Evolutionary conservation across 148 eudicot species (phyloP), one percentile per base, ranked within the genome.

Genomic region (Vaccinium corymbosum): DNA sequence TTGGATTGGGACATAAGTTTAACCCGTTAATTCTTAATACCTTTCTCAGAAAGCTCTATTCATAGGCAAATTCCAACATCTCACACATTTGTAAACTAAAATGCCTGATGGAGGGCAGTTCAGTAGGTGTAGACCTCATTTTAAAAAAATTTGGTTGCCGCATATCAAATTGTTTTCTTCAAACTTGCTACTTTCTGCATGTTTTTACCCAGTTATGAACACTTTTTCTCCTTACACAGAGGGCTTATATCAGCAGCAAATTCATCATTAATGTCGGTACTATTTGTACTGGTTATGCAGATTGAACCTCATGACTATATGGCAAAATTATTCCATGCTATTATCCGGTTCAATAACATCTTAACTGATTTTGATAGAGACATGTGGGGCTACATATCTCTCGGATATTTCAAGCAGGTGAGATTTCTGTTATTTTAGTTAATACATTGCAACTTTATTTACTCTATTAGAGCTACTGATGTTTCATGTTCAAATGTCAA

Each of bases 241-340:
- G 76, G 76, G n/a, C 80, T 76, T 76, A 49, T 48, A 52, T 17
- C 50, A 4, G 38, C 25, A 17, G 46, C 19, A 8, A 29, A n/a
- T 27, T 38, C 51, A 48, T 78, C 29, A 3, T 81, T n/a, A 71
- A 42, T 29, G 35, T 55, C 9, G 42, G 78, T 82, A 62, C 35
- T 15, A 51, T 74, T 73, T 13, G 19, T 75, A 53, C 38, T 42
- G 13, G 51, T 64, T 61, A 14, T 89, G 90, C 97, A 94, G 97
- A 94, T 96, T 87, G 98, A 96, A 91, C 82, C 98, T 81, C 99
- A 96, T 91, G 99, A 96, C 87, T 94, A 96, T 82, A 94, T 96
- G 97, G 98, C 98, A 57, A 92, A 92, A 80, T 90, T 94, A 78
- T 96, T 96, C 87, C 94, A 94, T 88, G 84, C 94, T 42, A 53